Percentiles rank a stretch among this genome's conserved stretches.
These are phyloP conservation scores for Flaveria linearis DNA, from an alignment of 129 eudicot species.

Conservation along the genomic window DNA sequence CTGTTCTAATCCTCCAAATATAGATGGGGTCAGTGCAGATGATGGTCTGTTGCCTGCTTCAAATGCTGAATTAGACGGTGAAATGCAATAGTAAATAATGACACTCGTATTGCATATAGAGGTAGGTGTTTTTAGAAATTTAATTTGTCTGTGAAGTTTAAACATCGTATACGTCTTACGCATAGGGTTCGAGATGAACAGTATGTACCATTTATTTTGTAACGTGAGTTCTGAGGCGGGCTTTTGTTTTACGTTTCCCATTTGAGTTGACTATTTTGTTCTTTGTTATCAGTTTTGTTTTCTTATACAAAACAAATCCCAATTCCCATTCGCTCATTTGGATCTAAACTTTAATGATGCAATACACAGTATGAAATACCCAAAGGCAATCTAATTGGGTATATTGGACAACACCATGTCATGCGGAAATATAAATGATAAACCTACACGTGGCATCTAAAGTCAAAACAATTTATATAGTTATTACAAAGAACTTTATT, in stretches of 20 bases:
- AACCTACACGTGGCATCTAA: not conserved
- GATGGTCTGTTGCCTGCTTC: conserved; percentile 29
- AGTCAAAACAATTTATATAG: not conserved
- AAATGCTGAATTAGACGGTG: conserved; percentile 32
- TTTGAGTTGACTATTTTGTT: too few species aligned
- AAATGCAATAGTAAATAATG: conserved; percentile 37
- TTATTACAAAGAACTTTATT: conserved; percentile 29
- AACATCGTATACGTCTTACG: conserved; percentile 21
- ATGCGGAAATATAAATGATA: conserved; percentile 2
- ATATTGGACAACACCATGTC: not conserved
- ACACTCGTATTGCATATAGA: not conserved
- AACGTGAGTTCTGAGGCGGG: too few species aligned
- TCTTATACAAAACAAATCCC: too few species aligned
- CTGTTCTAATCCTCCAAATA: conserved; percentile 33
- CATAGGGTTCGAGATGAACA: not conserved
- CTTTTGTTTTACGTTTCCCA: too few species aligned
- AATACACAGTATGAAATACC: not conserved
- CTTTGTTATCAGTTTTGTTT: too few species aligned
- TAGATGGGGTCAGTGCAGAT: not conserved
- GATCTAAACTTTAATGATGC: not conserved
- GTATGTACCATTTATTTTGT: too few species aligned
- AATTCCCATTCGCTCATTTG: too few species aligned
- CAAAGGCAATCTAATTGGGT: conserved; percentile 2
- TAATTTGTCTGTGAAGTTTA: conserved; percentile 12
- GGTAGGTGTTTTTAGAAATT: not conserved